Evolutionary conservation across 23 red algal genomes (phyloP).

Genomic region (Gracilaria domingensis): DNA sequence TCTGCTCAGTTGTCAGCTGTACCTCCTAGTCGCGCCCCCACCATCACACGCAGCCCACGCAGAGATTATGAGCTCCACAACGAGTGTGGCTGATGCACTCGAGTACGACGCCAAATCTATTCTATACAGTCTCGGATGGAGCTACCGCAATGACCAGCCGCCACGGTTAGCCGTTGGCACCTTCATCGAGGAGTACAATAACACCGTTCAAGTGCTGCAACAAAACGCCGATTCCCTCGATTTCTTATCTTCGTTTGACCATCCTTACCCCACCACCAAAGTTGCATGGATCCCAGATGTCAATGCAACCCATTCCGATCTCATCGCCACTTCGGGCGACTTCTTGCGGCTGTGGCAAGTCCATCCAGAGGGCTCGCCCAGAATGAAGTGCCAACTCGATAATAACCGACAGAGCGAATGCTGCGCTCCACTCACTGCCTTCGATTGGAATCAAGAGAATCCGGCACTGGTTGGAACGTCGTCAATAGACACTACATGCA

Average conservation of each 20-base stretch:
- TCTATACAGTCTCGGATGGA: slow-evolving; percentile 66
- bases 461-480: slow-evolving; percentile 75
- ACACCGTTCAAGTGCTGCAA: slow-evolving; percentile 66
- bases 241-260: slow-evolving; percentile 66
- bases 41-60: background rate
- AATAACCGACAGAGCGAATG: slow-evolving; percentile 79
- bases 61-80: slow-evolving; percentile 46
- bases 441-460: slow-evolving; percentile 97
- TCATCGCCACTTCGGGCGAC: slow-evolving; percentile 86
- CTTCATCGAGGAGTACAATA: slow-evolving; percentile 79
- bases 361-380: slow-evolving; percentile 30
- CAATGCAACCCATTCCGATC: slow-evolving; percentile 49
- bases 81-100: slow-evolving; percentile 31
- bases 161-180: slow-evolving; percentile 60
- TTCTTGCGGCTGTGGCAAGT: slow-evolving; percentile 84
- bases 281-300: slow-evolving; percentile 88
- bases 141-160: slow-evolving; percentile 42
- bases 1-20: background rate
- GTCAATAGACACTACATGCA: slow-evolving; percentile 97
- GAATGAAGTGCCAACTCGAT: slow-evolving; percentile 68
- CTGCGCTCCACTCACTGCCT: slow-evolving; percentile 91
- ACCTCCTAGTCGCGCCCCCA: background rate
- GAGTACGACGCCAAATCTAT: slow-evolving; percentile 59
- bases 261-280: slow-evolving; percentile 90
- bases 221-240: slow-evolving; percentile 57